Percentiles rank a stretch among this genome's conserved stretches.
Conservation (phyloP, 345 rosid genomes). For the Acer saccharum region DNA sequence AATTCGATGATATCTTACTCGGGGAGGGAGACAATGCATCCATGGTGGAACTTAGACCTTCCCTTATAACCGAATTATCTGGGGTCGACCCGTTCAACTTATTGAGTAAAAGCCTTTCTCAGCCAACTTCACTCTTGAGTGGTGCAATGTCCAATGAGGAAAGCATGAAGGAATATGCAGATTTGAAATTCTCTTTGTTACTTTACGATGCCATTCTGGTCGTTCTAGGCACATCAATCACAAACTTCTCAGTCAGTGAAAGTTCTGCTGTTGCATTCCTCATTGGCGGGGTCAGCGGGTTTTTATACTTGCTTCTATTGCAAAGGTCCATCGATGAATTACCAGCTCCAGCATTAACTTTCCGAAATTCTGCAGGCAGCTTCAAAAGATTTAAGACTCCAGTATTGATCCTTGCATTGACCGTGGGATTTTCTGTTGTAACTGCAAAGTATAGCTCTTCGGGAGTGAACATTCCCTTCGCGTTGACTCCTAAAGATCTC, state of each 20-base stretch:
- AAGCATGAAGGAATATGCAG: slow-evolving; percentile 85
- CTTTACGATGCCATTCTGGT: slow-evolving; percentile 53
- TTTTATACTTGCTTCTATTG: slow-evolving; percentile 61
- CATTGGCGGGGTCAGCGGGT: slow-evolving; percentile 70
- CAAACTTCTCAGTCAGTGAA: slow-evolving; percentile 46
- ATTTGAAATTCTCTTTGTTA: slow-evolving; percentile 74
- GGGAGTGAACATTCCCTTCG: slow-evolving; percentile 24
- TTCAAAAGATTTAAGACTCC: slow-evolving; percentile 45
- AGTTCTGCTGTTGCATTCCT: slow-evolving; percentile 65
- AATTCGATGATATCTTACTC: slow-evolving; percentile 62
- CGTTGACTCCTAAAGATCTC: slow-evolving; percentile 64
- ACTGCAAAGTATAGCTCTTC: slow-evolving; percentile 44
- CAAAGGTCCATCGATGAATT: slow-evolving; percentile 81
- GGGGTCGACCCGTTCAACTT: slow-evolving; percentile 34
- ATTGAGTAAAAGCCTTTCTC: slow-evolving; percentile 26
- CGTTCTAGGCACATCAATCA: slow-evolving; percentile 42
- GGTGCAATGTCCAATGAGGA: slow-evolving; percentile 48
- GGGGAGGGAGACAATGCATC: slow-evolving; percentile 70
- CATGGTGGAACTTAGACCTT: slow-evolving; percentile 74
- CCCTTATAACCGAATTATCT: slow-evolving; percentile 38
- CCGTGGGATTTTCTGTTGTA: slow-evolving; percentile 41
- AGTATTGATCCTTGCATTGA: slow-evolving; percentile 44
- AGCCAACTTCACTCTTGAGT: slow-evolving; percentile 27
- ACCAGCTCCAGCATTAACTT: slow-evolving; percentile 41
- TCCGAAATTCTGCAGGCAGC: slow-evolving; percentile 31